phyloP scores from a whole-genome alignment of 2,329 filamentous ascomycete species.

The Colletotrichum musae region DNA sequence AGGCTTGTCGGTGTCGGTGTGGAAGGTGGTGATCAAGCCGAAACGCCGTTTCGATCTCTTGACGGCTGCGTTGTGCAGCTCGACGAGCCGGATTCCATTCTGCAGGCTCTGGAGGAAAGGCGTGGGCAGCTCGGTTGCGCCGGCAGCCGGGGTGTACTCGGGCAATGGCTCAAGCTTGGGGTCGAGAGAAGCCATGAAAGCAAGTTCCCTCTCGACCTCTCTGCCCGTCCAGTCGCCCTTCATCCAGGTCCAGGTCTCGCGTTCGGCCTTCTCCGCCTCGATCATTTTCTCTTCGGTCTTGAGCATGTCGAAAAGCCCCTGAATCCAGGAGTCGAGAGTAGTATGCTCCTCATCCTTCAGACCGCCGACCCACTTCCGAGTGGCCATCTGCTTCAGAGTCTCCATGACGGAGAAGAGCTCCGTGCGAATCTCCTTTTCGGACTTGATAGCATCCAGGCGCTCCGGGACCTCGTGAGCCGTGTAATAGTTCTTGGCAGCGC shows the following conservation, averaged over 20 bases:
- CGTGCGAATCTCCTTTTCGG: conserved; percentile 86
- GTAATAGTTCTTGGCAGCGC: conserved; percentile 96
- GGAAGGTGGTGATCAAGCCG: conserved; percentile 88
- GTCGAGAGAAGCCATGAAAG: conserved; percentile 85
- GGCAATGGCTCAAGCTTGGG: conserved; percentile 73
- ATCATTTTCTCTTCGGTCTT: conserved; percentile 84
- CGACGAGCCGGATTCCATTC: conserved; percentile 85
- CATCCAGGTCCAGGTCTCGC: conserved; percentile 85
- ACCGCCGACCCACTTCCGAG: conserved; percentile 87
- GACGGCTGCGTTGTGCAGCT: conserved; percentile 91
- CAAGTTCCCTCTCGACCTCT: conserved; percentile 83
- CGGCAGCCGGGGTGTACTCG: conserved; percentile 70
- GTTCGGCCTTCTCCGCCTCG: conserved; percentile 77
- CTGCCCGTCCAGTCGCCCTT: conserved; percentile 81
- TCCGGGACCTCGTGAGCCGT: conserved; percentile 91
- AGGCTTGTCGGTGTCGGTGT: conserved; percentile 94
- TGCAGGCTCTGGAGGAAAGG: conserved; percentile 81
- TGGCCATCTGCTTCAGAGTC: conserved; percentile 91
- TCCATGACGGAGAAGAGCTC: conserved; percentile 92
- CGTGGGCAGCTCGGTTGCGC: conserved; percentile 70
- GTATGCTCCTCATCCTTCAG: conserved; percentile 83
- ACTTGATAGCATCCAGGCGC: conserved; percentile 86
- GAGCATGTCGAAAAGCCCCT: conserved; percentile 82
- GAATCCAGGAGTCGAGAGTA: conserved; percentile 85
- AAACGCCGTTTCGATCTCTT: conserved; percentile 89